These are phyloP conservation scores for Saussurea involucrata DNA, from an alignment of 129 eudicot species.

Conservation along the genomic window DNA sequence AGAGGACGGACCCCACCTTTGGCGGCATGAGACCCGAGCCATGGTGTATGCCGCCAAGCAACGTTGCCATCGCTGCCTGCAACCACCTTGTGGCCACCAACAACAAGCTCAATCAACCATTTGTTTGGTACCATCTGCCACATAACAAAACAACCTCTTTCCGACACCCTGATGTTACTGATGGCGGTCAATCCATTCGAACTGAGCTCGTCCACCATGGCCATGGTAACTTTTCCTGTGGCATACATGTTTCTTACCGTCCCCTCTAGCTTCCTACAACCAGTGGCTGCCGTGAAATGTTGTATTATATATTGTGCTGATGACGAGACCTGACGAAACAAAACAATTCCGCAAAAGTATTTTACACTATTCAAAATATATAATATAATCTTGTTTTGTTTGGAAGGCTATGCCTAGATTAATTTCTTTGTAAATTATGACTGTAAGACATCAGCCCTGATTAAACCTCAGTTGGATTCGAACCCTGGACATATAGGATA, in stretches of 20 bases:
- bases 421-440: no score
- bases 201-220: slow-evolving; percentile 71
- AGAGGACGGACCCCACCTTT: slow-evolving; percentile 97
- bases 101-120: slow-evolving; percentile 89
- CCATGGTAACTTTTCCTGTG: slow-evolving; percentile 86
- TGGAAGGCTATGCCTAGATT: no score
- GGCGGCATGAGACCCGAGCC: slow-evolving; percentile 94
- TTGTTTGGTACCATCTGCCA: slow-evolving; percentile 96
- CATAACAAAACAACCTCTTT: slow-evolving; percentile 89
- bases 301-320: slow-evolving; percentile 91
- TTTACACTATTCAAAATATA: not conserved
- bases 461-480: no score
- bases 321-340: slow-evolving; percentile 64
- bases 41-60: slow-evolving; percentile 99
- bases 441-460: no score
- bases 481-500: no score
- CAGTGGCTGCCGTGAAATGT: slow-evolving; percentile 92
- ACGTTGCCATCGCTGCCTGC: slow-evolving; percentile 96
- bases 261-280: slow-evolving; percentile 82
- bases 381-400: not conserved
- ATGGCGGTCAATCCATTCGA: slow-evolving; percentile 38
- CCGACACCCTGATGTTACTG: slow-evolving; percentile 29
- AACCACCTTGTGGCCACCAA: slow-evolving; percentile 77
- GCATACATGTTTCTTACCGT: slow-evolving; percentile 73
- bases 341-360: not conserved